Percentiles rank a stretch among this genome's conserved stretches.
phyloP scores from a whole-genome alignment of 352 stramenopile genomes.

The Phytophthora quininea region DNA sequence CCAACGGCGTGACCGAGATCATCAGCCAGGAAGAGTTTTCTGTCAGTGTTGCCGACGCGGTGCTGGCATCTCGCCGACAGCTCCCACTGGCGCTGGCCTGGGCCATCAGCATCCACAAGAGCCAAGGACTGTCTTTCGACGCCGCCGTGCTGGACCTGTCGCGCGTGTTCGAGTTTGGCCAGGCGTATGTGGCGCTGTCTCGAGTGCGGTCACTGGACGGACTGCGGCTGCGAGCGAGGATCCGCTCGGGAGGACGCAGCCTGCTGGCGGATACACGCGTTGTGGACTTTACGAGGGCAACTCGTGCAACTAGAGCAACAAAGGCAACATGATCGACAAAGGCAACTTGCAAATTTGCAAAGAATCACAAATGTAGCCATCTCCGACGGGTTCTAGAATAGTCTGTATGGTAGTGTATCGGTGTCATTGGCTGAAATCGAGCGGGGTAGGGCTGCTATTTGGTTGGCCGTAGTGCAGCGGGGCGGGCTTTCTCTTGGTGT shows the following conservation, averaged over 20 bases:
- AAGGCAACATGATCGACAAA: background rate
- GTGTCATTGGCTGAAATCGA: conserved; percentile 19
- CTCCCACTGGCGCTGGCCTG: conserved; percentile 94
- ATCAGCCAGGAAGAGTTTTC: conserved; percentile 75
- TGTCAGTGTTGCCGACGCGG: conserved; percentile 57
- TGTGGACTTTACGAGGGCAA: conserved; percentile 51
- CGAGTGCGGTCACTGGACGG: conserved; percentile 89
- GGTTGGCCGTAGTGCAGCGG: conserved; percentile 74
- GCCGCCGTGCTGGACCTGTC: conserved; percentile 87
- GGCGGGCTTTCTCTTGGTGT: conserved; percentile 49
- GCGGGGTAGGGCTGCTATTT: conserved; percentile 41
- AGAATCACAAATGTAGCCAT: too few relatives aligned
- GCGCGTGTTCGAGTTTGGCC: conserved; percentile 95
- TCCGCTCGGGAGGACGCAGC: conserved; percentile 21
- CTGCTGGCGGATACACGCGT: conserved; percentile 61
- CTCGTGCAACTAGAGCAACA: background rate
- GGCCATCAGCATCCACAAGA: conserved; percentile 97
- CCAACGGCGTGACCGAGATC: conserved; percentile 68
- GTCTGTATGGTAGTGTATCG: too few relatives aligned
- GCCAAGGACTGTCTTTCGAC: conserved; percentile 93
- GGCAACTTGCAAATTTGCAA: too few relatives aligned
- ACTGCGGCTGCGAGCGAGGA: conserved; percentile 56
- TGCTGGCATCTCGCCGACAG: conserved; percentile 67
- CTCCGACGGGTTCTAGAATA: too few relatives aligned
- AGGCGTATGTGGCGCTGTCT: conserved; percentile 96